A percentile compares a stretch with the other conserved stretches of the same genome.
phyloP scores from a whole-genome alignment of 1,284 basidiomycete genomes.

The Veloboletus limbatus region DNA sequence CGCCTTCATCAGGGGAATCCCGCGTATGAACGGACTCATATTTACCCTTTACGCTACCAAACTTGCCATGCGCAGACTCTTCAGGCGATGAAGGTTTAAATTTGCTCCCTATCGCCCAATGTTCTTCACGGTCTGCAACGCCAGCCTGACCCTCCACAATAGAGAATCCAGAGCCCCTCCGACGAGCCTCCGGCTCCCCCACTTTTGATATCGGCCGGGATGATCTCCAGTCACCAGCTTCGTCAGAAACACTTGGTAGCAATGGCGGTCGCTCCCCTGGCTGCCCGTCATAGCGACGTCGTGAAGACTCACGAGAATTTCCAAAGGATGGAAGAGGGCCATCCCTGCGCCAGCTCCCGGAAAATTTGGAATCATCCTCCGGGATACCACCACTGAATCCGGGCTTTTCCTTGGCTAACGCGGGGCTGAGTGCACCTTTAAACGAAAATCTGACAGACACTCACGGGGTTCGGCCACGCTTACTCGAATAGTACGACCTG shows the following conservation, averaged over 20 bases:
- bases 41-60: conserved; percentile 48
- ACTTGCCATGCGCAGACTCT: conserved; percentile 44
- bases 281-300: conserved; percentile 60
- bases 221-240: conserved; percentile 68
- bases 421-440: conserved; percentile 4
- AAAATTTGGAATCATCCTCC: conserved; percentile 73
- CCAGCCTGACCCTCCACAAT: conserved; percentile 48
- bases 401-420: conserved; percentile 67
- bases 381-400: conserved; percentile 47
- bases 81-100: conserved; percentile 55
- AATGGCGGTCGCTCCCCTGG: conserved; percentile 40
- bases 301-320: conserved; percentile 54
- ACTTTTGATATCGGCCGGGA: conserved; percentile 46
- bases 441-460: conserved; percentile 32
- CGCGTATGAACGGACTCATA: conserved; percentile 52
- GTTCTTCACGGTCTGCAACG: conserved; percentile 73
- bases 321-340: conserved; percentile 76
- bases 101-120: conserved; percentile 68
- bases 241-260: conserved; percentile 50
- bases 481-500: conserved; percentile 81
- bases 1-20: conserved; percentile 50
- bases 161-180: conserved; percentile 57
- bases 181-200: conserved; percentile 50
- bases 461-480: conserved; percentile 95
- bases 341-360: conserved; percentile 82